A percentile compares a stretch with the other conserved stretches of the same genome.
Conservation (phyloP, 495 filamentous ascomycete species). For the Arthonia radiata region DNA sequence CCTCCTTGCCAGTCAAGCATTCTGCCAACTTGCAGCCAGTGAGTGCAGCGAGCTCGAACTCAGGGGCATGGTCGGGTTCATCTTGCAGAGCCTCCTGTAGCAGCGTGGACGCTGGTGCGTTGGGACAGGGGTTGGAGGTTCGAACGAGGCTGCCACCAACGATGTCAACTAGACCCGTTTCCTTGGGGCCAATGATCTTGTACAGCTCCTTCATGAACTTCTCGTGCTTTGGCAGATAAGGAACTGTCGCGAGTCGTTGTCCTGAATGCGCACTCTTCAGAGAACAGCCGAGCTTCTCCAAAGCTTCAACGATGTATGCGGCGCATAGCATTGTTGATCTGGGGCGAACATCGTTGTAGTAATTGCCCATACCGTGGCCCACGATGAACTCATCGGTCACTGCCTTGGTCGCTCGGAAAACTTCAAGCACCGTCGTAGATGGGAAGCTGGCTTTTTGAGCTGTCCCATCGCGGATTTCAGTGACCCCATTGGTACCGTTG, state of each 20-base stretch:
- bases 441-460: conserved; percentile 8
- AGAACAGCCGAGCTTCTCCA: too few species aligned
- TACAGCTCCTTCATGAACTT: conserved; percentile 12
- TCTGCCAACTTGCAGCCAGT: conserved; percentile 12
- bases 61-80: conserved; percentile 9
- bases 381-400: too few species aligned
- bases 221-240: conserved; percentile 8
- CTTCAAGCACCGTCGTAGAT: conserved; percentile 6
- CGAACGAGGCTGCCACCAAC: conserved; percentile 1
- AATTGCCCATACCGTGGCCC: too few species aligned
- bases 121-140: conserved; percentile 2
- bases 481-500: conserved; percentile 1
- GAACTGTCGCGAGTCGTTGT: too few species aligned
- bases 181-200: conserved; percentile 12
- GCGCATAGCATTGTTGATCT: too few species aligned
- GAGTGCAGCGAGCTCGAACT: conserved; percentile 10
- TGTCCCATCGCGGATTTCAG: conserved; percentile 5
- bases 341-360: conserved; percentile 3
- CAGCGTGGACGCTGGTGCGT: conserved; percentile 1
- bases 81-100: conserved; percentile 1
- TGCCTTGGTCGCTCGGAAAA: too few species aligned
- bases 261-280: too few species aligned
- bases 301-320: too few species aligned
- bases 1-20: conserved; percentile 12
- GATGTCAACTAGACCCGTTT: conserved; percentile 5